Conservation (phyloP, 345 rosid species). For the Brassica napus region DNA sequence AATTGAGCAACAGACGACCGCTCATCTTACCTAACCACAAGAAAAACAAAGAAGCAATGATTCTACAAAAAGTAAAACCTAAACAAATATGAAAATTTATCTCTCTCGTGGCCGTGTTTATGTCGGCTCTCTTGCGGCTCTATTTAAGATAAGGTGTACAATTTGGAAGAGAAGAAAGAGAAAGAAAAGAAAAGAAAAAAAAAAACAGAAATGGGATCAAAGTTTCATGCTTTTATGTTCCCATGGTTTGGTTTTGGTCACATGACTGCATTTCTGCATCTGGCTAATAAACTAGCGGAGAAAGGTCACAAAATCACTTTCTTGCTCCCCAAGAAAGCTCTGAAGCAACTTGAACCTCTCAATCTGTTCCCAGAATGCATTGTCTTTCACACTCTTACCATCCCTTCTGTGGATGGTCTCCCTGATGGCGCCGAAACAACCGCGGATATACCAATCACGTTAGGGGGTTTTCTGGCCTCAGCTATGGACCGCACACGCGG, state of each 20-base stretch:
- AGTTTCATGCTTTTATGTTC: constrained; percentile 46
- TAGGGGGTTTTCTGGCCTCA: background rate
- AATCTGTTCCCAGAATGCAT: background rate
- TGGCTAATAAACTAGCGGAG: background rate
- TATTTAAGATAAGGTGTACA: no score
- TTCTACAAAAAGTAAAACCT: no score
- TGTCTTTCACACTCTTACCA: background rate
- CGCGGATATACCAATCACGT: background rate
- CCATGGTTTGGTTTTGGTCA: background rate
- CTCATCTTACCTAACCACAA: no score
- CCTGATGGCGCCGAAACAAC: background rate
- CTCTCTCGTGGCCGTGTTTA: no score
- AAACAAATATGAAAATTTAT: no score
- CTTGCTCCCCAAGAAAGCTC: background rate
- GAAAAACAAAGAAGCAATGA: no score
- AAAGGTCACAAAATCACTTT: background rate
- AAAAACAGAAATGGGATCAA: constrained; percentile 12
- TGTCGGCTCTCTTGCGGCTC: no score
- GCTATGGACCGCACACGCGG: background rate
- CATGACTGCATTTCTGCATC: background rate
- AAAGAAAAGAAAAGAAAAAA: no score
- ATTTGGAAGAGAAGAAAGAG: no score
- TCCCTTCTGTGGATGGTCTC: background rate
- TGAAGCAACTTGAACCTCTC: background rate
- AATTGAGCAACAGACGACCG: no score